These are phyloP conservation scores for Dillenia turbinata DNA, from an alignment of 164 flowering plant genomes.

Conservation along the genomic window DNA sequence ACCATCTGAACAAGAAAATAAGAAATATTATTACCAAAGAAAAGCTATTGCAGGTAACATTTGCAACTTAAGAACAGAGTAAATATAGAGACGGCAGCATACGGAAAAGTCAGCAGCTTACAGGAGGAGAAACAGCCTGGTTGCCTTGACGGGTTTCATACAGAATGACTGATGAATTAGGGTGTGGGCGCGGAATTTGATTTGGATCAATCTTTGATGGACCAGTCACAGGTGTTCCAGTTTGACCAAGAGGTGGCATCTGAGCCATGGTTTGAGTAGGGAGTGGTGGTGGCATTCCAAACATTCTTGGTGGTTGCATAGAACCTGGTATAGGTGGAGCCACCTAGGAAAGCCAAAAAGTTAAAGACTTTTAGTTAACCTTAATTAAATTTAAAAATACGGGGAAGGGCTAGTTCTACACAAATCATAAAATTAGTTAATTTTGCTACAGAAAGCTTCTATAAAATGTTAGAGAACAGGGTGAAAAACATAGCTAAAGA, in stretches of 20 bases:
- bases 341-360: conserved; percentile 14
- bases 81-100: no score
- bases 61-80: no score
- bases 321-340: conserved; percentile 50
- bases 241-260: conserved; percentile 59
- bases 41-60: no score
- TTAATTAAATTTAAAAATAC: no score
- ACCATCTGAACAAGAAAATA: no score
- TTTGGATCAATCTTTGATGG: conserved; percentile 89
- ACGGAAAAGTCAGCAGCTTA: conserved; percentile 19
- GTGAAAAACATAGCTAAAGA: no score
- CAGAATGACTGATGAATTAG: conserved; percentile 46
- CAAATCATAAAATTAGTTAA: no score
- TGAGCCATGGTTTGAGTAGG: conserved; percentile 59
- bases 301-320: conserved; percentile 60
- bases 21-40: no score
- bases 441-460: no score
- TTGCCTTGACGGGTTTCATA: conserved; percentile 84
- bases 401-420: no score
- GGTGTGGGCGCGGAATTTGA: conserved; percentile 88
- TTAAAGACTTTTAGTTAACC: no score
- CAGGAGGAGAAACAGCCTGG: conserved; percentile 90
- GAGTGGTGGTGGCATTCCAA: conserved; percentile 68
- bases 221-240: conserved; percentile 51
- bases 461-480: no score